Conservation (phyloP, 1,284 basidiomycete genomes). For the Baeospora myosura region DNA sequence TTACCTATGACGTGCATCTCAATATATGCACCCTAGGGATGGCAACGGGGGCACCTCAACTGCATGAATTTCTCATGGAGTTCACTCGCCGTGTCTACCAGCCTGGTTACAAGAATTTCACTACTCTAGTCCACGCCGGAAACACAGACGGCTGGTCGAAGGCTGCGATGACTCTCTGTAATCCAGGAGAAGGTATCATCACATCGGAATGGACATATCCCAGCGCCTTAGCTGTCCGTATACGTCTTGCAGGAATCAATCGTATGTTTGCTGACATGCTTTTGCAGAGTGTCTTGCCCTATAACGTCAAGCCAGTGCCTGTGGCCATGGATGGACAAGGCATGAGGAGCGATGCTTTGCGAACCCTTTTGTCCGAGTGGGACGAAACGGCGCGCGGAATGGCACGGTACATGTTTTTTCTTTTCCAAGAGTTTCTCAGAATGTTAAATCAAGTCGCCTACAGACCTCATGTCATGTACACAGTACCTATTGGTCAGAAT, state of each 20-base stretch:
- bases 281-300: slow-evolving; percentile 30
- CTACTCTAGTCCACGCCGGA: slow-evolving; percentile 58
- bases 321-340: slow-evolving; percentile 71
- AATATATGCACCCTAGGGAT: slow-evolving; percentile 36
- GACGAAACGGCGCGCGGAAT: slow-evolving; percentile 49
- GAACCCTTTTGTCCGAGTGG: slow-evolving; percentile 60
- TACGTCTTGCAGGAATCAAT: neutral
- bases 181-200: slow-evolving; percentile 68
- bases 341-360: slow-evolving; percentile 56
- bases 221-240: slow-evolving; percentile 31
- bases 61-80: slow-evolving; percentile 47
- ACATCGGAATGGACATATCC: slow-evolving; percentile 72
- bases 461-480: slow-evolving; percentile 73
- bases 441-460: neutral
- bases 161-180: slow-evolving; percentile 49
- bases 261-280: neutral
- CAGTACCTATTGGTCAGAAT: slow-evolving; percentile 72
- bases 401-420: slow-evolving; percentile 30
- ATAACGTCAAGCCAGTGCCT: slow-evolving; percentile 44
- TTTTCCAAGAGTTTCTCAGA: slow-evolving; percentile 1
- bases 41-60: slow-evolving; percentile 45
- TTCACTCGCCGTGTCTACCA: slow-evolving; percentile 59
- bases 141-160: slow-evolving; percentile 75
- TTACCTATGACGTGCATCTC: slow-evolving; percentile 2
- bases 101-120: slow-evolving; percentile 65